These are phyloP conservation scores for Camellia lanceoleosa DNA, from an alignment of 148 eudicot species.

Conservation along the genomic window DNA sequence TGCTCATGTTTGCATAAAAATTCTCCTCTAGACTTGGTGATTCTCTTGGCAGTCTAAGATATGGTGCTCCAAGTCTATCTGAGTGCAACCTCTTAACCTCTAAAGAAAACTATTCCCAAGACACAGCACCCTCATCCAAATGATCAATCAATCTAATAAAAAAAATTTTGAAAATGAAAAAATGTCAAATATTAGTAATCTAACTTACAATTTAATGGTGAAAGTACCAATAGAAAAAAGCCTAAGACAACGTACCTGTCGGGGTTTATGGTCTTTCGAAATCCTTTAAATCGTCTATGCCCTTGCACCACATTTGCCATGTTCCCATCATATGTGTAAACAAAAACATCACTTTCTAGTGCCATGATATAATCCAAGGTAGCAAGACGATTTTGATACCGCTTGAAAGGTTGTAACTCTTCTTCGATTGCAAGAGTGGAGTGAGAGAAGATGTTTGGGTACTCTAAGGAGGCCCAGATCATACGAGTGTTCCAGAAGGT, in stretches of 20 bases:
- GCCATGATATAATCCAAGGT: constrained; percentile 66
- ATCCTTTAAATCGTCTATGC: constrained; percentile 63
- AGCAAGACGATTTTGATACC: constrained; percentile 56
- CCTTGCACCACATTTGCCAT: constrained; percentile 89
- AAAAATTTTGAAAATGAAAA: constrained; percentile 27
- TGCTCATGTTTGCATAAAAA: constrained; percentile 50
- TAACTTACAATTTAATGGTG: background rate
- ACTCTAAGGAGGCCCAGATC: constrained; percentile 10
- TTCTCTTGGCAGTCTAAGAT: constrained; percentile 35
- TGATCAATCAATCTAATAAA: constrained; percentile 53
- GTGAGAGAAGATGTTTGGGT: constrained; percentile 58
- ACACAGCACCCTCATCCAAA: constrained; percentile 43
- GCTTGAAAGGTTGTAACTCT: constrained; percentile 46
- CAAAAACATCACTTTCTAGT: constrained; percentile 61
- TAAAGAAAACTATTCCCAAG: constrained; percentile 52
- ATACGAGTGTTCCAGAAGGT: too few species aligned
- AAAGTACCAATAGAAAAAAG: background rate
- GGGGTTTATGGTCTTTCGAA: constrained; percentile 62
- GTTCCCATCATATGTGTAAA: constrained; percentile 66
- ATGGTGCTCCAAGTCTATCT: constrained; percentile 48
- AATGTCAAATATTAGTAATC: background rate
- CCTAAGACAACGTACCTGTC: constrained; percentile 38
- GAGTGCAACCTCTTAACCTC: constrained; percentile 47
- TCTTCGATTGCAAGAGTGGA: constrained; percentile 47
- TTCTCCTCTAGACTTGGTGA: constrained; percentile 53